Base-by-base conservation (phyloP, 352 stramenopile species). In the Phytophthora parvispora region DNA sequence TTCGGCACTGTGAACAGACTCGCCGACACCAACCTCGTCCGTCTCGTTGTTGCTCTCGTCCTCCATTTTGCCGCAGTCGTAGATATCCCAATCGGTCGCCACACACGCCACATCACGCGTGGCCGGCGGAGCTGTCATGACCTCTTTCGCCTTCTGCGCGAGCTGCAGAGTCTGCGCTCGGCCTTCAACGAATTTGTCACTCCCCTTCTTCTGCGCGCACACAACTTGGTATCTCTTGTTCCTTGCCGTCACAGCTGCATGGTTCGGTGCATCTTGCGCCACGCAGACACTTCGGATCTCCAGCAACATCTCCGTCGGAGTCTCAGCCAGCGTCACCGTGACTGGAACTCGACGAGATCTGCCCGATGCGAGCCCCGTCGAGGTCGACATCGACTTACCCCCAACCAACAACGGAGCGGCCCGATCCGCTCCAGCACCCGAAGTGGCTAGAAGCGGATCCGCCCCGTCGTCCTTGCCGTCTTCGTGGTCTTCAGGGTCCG, bases 81-180 rank as follows among this genome's bases (percentile, higher is more conserved):
- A 95, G 57, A 97, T 97, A 64, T 96, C 91, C 90, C 90, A 97
- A 57, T 92, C 78, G 1, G 89, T 96, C 2, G 88, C 88, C 40
- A 84, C 78, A 60, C 83, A 91, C 10, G 89, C 82, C 28, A 75
- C 86, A 71, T 94, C 85, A 22, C 81, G 76, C 32, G 89, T 96
- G n/a, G 85, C 80, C 2, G 89, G 86, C 0, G 91, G 90, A 2
- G 82, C 81, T 10, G 87, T 91, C 89, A 94, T 93, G 10, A 96
- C 90, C 43, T 93, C 84, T 40, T 96, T 97, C 16, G 78, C 84
- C 52, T 94, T 94, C 54, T 93, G 84, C 0, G 87, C 84, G 10
- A 94, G 74, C 58, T 96, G 84, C 24, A 93, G 59, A 18, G 87
- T 95, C 65, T 94, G 85, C 7, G 83, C 78, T 10, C 80, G 71